Percentiles rank a stretch among this genome's conserved stretches.
Evolutionary conservation across 257 asterid genomes (phyloP).

Genomic region (Linderniella brevidens): DNA sequence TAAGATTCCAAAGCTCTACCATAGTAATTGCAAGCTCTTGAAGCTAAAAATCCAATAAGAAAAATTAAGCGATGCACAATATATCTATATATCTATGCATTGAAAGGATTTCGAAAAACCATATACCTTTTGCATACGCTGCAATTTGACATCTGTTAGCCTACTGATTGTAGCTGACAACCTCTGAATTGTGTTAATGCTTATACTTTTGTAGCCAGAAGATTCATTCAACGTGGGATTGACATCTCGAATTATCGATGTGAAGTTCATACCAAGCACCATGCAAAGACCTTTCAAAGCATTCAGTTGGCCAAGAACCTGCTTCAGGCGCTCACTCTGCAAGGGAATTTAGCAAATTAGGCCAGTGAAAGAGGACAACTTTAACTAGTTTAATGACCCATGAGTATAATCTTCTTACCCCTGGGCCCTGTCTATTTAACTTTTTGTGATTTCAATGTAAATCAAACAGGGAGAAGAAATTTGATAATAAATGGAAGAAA

Average conservation of each 20-base stretch:
- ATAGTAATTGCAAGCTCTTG: conserved; percentile 71
- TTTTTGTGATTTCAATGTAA: no score
- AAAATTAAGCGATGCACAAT: conserved; percentile 7
- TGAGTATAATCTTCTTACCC: no score
- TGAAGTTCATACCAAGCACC: conserved; percentile 77
- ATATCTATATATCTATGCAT: background rate
- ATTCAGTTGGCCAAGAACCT: conserved; percentile 37
- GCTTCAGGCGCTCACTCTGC: conserved; percentile 59
- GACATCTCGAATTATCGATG: conserved; percentile 27
- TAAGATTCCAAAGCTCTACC: conserved; percentile 80
- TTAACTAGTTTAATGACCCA: no score
- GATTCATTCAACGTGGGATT: conserved; percentile 50
- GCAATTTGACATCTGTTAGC: conserved; percentile 46
- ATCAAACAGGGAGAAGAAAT: no score
- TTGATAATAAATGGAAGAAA: no score
- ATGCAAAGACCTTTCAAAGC: conserved; percentile 33
- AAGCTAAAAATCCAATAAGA: conserved; percentile 34
- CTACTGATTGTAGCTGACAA: conserved; percentile 26
- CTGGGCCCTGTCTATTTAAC: no score
- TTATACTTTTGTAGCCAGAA: conserved; percentile 29
- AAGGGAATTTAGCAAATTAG: background rate
- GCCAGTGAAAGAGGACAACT: no score
- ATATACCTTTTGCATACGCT: conserved; percentile 54
- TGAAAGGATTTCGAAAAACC: conserved; percentile 8
- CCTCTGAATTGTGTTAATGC: conserved; percentile 30